phyloP scores from a whole-genome alignment of 202 grass and related monocot species.

The Saccharum hybrid region DNA sequence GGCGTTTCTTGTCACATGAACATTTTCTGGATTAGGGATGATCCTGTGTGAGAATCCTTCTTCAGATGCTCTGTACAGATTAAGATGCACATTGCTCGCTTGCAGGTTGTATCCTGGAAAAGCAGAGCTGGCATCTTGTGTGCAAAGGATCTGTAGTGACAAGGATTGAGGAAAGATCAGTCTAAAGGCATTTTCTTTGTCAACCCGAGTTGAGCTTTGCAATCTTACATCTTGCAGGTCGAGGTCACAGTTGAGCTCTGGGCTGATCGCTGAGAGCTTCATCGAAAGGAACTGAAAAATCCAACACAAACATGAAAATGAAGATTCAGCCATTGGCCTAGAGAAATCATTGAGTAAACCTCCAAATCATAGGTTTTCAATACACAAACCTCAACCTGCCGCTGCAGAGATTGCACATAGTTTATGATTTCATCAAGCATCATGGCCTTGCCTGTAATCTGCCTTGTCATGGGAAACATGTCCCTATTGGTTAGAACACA shows the following conservation, averaged over 20 bases:
- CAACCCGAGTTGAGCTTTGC: not conserved
- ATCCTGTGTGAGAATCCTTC: conserved; percentile 45
- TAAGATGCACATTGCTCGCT: conserved; percentile 58
- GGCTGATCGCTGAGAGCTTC: conserved; percentile 75
- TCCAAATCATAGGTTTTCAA: not conserved
- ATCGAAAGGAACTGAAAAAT: conserved; percentile 88
- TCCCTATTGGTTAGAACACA: conserved; percentile 8
- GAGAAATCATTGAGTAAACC: not conserved
- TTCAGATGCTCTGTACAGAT: conserved; percentile 47
- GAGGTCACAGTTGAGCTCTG: conserved; percentile 59
- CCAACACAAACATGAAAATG: not conserved
- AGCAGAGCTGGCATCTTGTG: conserved; percentile 42
- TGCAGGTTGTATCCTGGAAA: conserved; percentile 44
- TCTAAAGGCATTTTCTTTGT: not conserved
- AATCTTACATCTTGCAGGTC: conserved; percentile 77
- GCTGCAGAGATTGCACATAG: conserved; percentile 95
- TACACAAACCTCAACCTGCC: conserved; percentile 78
- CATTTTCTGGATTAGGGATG: conserved; percentile 42
- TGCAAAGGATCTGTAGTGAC: conserved; percentile 57
- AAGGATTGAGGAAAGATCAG: conserved; percentile 18
- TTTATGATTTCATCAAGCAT: conserved; percentile 99
- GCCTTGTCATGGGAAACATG: conserved; percentile 36
- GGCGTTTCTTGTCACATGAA: conserved; percentile 35
- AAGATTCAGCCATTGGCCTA: conserved; percentile 24
- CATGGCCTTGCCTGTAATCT: conserved; percentile 97